Evolutionary conservation across 2,329 filamentous ascomycete species (phyloP).

Genomic region (Aspergillus costaricaensis): DNA sequence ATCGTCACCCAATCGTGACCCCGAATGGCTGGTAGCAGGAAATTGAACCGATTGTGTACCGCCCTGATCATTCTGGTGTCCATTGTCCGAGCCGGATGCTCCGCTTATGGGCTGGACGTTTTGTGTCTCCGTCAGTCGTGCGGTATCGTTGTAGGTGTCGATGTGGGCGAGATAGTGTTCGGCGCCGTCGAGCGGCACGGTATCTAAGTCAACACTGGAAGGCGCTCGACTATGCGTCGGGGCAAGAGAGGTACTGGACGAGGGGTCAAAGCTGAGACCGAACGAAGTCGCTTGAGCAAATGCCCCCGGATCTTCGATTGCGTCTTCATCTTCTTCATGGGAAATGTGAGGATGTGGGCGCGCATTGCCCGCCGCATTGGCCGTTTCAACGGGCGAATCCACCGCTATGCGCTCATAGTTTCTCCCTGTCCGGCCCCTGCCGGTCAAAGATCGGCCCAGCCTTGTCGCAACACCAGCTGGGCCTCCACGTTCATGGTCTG

Average conservation of each 20-base stretch:
- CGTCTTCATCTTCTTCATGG: constrained; percentile 31
- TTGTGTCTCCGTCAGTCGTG: constrained; percentile 59
- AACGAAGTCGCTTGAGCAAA: constrained; percentile 48
- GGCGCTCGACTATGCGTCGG: constrained; percentile 27
- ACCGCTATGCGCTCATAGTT: constrained; percentile 58
- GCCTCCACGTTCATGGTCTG: constrained; percentile 34
- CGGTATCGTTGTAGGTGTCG: constrained; percentile 56
- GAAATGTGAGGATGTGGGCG: constrained; percentile 20
- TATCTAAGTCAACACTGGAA: constrained; percentile 29
- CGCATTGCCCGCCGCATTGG: constrained; percentile 24
- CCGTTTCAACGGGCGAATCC: constrained; percentile 47
- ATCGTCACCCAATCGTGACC: constrained; percentile 62
- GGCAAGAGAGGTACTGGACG: constrained; percentile 21
- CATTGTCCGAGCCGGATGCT: constrained; percentile 43
- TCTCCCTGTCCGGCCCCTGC: constrained; percentile 41
- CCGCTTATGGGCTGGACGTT: constrained; percentile 61
- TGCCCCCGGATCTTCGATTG: constrained; percentile 39
- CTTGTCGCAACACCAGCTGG: constrained; percentile 42
- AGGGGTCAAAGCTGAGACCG: constrained; percentile 44
- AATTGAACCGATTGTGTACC: constrained; percentile 59
- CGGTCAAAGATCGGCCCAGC: constrained; percentile 46
- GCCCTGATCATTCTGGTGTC: constrained; percentile 50
- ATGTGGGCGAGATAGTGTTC: constrained; percentile 58
- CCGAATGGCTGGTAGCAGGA: constrained; percentile 42
- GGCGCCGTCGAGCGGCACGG: constrained; percentile 42